Evolutionary conservation across 495 filamentous ascomycete genomes (phyloP), one percentile per base, ranked within the genome.

Genomic region (Hypoxylon cercidicola): DNA sequence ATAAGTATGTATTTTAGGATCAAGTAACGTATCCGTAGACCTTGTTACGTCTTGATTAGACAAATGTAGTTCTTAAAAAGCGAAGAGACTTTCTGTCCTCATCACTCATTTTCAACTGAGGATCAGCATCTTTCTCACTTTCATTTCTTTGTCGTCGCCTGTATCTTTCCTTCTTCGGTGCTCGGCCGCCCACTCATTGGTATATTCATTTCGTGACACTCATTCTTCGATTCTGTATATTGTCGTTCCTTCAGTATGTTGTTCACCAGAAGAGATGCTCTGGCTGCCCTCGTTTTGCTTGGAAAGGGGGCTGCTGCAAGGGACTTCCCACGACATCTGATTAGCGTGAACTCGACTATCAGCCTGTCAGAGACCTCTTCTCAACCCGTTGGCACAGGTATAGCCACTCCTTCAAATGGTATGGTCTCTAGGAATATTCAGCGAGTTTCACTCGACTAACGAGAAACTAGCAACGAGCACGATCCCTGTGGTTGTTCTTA

Each of bases 101-200:
- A 41, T 10, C n/a, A 51, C 20, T 0, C 6, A 23, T 19, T 15
- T 25, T 12, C 19, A 45, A 50, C 30, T 44, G 46, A 50, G 28
- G 39, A 43, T n/a, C 45, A 48, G 57, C 13, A 28, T 61, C 44
- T 54, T 65, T 20, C 25, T 59, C 46, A 20, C 2, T 41, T 67
- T 46, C 58, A 41, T 48, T 67, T 52, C 5, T 67, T 54, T 62
- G 19, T 43, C 41, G 39, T 39, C 13, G 46, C 28, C 39, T 52
- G 28, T 47, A 18, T 57, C 39, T 57, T 60, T 61, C 49, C 25
- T 60, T 60, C 50, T 60, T 11, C 47, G 35, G 39, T 46, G 57
- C 57, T 57, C 63, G 63, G 45, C 32, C 47, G 52, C 35, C 21
- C 63, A 39, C 44, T 60, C 55, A 11, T 66, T 66, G n/a, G n/a